phyloP scores from a whole-genome alignment of 148 eudicot genomes.

The Cornus suecica region DNA sequence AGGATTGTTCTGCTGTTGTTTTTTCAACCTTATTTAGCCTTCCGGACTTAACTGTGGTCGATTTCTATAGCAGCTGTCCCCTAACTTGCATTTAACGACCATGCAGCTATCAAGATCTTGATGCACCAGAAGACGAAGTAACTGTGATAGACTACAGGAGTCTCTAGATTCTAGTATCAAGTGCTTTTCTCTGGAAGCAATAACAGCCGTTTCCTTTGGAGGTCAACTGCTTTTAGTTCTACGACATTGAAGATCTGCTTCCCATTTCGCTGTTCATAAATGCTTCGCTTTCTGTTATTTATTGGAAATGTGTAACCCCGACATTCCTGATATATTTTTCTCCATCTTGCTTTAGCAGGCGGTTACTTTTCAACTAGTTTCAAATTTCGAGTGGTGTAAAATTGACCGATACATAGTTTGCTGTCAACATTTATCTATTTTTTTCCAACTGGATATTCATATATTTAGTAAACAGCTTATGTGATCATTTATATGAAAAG shows the following conservation, averaged over 20 bases:
- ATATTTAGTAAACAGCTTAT: neutral
- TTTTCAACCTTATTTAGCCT: no score
- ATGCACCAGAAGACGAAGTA: slow-evolving; percentile 97
- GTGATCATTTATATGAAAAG: no score
- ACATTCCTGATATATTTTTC: neutral
- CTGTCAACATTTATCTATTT: neutral
- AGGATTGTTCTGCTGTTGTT: no score
- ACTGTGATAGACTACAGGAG: slow-evolving; percentile 98
- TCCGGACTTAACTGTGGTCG: neutral
- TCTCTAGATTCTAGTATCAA: slow-evolving; percentile 30
- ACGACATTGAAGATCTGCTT: neutral
- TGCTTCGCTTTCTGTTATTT: neutral
- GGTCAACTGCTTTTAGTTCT: neutral
- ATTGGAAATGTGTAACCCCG: neutral
- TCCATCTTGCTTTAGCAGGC: neutral
- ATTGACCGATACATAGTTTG: neutral
- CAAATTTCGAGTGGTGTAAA: neutral
- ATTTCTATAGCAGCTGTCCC: no score
- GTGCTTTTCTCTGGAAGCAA: neutral
- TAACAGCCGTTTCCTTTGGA: neutral
- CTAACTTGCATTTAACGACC: slow-evolving; percentile 15
- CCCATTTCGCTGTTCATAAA: neutral
- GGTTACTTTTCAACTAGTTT: neutral
- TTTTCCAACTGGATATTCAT: neutral
- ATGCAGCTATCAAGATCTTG: slow-evolving; percentile 90